Base-by-base conservation (phyloP, 306 rosid genomes). In the Notholithocarpus densiflorus region DNA sequence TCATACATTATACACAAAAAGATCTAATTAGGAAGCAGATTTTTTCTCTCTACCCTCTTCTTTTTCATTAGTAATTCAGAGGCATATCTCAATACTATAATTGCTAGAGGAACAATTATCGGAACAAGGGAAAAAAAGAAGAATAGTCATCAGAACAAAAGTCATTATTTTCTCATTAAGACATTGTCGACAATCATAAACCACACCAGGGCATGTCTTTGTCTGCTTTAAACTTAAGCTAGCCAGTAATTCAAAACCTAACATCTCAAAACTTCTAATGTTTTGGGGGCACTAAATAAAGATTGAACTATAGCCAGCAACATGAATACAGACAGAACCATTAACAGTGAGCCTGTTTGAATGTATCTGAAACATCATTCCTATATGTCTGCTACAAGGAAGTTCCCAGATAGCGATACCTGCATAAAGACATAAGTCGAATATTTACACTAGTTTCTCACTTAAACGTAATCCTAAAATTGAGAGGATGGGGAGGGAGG, bases 361-460 rank as follows among this genome's bases (percentile, higher is more conserved):
- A 40, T 40, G 45, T 40, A 40, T 40, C 45, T 8, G 45, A 40
- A 40, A 8, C 45, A 40, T 40, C 45, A 40, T 40, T 32, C 77
- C 53, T 85, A 94, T 68, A 91, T 73, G 84, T 94, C 98, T 1
- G 97, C 97, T 4, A 89, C 92, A 76, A 95, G 98, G 85, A 90
- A 92, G 87, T 84, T 92, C 31, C 82, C 71, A 1, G 94, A 29
- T 18, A 94, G 79, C 0, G 93, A 31, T 5, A 95, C 97, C 98
- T 95, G 92, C 83, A 79, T 23, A 57, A 74, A 57, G 51, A 57
- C 52, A 77, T 56, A 20, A 20, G 60, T 68, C 6, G 37, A 70
- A 4, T 40, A 26, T 1, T 48, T 9, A 51, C 56, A 73, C 73
- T 34, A 19, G 23, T 29, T 26, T 52, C 24, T 27, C 20, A 37